Evolutionary conservation across 129 eudicot species (phyloP).

Genomic region (Gnaphalium uliginosum): DNA sequence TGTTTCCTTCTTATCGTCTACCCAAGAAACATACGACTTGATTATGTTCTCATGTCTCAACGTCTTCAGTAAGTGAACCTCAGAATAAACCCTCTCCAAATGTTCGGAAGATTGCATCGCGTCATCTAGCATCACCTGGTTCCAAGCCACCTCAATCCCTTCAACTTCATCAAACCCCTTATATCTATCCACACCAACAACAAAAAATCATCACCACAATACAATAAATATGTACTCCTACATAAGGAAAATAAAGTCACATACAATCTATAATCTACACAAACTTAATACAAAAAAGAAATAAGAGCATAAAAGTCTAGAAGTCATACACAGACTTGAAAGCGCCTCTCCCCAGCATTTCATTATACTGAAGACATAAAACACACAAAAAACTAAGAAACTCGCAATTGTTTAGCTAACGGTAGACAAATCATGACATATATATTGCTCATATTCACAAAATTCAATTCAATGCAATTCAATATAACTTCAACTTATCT

Average conservation of each 20-base stretch:
- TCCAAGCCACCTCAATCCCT: slow-evolving; percentile 67
- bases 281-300: not conserved
- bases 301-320: slow-evolving; percentile 20
- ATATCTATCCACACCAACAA: slow-evolving; percentile 24
- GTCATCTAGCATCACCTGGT: slow-evolving; percentile 39
- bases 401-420: not conserved
- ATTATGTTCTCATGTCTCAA: slow-evolving; percentile 51
- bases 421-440: slow-evolving; percentile 6
- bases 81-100: slow-evolving; percentile 33
- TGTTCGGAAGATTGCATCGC: slow-evolving; percentile 31
- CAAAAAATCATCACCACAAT: not conserved
- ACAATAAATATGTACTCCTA: not conserved
- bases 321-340: slow-evolving; percentile 49
- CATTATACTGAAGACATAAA: slow-evolving; percentile 40
- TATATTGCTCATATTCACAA: not conserved
- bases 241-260: slow-evolving; percentile 8
- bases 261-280: slow-evolving; percentile 6
- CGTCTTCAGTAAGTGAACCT: slow-evolving; percentile 38
- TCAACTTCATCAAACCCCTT: slow-evolving; percentile 55
- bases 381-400: slow-evolving; percentile 33
- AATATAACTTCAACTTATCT: not conserved
- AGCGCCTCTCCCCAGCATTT: slow-evolving; percentile 48
- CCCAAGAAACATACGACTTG: slow-evolving; percentile 51
- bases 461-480: not conserved
- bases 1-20: slow-evolving; percentile 40